Conservation (phyloP, 768 basidiomycete genomes). For the Hysterangium stoloniferum region DNA sequence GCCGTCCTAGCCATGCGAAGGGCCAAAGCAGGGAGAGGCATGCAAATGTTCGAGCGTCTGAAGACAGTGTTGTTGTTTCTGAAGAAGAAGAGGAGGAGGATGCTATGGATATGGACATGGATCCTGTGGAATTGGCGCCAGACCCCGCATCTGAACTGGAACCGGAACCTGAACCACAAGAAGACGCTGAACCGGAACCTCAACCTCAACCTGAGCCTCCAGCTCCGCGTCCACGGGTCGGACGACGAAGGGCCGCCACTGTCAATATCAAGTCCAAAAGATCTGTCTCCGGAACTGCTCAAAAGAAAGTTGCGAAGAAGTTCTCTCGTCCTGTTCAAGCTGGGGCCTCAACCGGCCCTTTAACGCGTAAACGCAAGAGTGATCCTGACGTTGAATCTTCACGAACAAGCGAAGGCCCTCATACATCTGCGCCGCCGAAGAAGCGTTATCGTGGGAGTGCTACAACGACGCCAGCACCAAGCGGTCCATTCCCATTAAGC, state of each 20-base stretch:
- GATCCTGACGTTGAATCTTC: neutral
- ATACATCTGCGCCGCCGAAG: neutral
- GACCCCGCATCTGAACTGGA: no score
- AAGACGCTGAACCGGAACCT: neutral
- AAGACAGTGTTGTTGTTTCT: neutral
- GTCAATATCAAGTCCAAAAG: no score
- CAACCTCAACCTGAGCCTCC: neutral
- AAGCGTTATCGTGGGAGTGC: constrained; percentile 1
- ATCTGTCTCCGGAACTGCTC: neutral
- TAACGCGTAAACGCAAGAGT: constrained; percentile 7
- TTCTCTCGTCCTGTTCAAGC: neutral
- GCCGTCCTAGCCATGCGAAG: neutral
- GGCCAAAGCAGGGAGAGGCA: neutral
- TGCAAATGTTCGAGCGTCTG: neutral
- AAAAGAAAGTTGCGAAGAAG: neutral
- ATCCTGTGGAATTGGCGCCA: no score
- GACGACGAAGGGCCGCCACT: neutral
- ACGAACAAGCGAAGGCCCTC: neutral
- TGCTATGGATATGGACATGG: neutral
- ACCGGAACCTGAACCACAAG: no score
- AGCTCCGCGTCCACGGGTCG: neutral
- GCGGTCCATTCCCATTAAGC: neutral
- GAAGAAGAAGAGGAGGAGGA: neutral
- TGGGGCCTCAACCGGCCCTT: neutral
- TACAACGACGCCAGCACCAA: neutral